Base-by-base conservation (phyloP, 805 yeast genomes). In the Suhomyces kilbournensis region DNA sequence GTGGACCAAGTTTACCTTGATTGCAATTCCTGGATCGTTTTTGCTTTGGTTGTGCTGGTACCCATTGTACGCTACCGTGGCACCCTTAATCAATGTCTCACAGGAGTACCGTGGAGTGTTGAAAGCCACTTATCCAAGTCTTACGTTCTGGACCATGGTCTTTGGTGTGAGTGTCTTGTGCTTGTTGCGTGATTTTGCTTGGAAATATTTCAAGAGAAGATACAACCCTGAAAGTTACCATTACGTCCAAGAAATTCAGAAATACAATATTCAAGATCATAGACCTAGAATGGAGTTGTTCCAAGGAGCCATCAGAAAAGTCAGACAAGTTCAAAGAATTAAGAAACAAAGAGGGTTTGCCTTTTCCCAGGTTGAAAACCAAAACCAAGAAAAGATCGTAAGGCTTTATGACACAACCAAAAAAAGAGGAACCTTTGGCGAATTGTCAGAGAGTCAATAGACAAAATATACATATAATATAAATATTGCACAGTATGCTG, bases 291-390 rank as follows among this genome's bases (percentile, higher is more conserved):
- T 92, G 81, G 96, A 91, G 60, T 96, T 92, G 57, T 94, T 94
- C 78, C 99, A 94, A 70, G 91, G 88, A 68, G 97, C 98, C 5
- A 94, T 94, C 52, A 81, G 98, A 65, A 94, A 91, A 66, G 98
- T 94, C 22, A 86, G 99, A 70, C 99, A 96, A 70, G 98, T 94
- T 38, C 97, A 93, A 69, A 82, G 99, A 69, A 93, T 94, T 89
- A 88, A 96, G 67, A 94, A 94, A 65, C 99, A 94, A 72, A 85
- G 98, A 71, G 99, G 99, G 5, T 94, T 90, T 77, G 99, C 99
- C 1, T 94, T 94, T 63, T 91, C 97, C 6, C 98, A 94, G 69
- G 91, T 88, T 46, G 97, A 90, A 57, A 72, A 72, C 51, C 97
- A 89, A 66, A 96, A 96, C 35, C 97, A 92, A 71, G 97, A 91